Evolutionary conservation across 2,329 filamentous ascomycete genomes (phyloP).

Genomic region (Westerdykella sp.): DNA sequence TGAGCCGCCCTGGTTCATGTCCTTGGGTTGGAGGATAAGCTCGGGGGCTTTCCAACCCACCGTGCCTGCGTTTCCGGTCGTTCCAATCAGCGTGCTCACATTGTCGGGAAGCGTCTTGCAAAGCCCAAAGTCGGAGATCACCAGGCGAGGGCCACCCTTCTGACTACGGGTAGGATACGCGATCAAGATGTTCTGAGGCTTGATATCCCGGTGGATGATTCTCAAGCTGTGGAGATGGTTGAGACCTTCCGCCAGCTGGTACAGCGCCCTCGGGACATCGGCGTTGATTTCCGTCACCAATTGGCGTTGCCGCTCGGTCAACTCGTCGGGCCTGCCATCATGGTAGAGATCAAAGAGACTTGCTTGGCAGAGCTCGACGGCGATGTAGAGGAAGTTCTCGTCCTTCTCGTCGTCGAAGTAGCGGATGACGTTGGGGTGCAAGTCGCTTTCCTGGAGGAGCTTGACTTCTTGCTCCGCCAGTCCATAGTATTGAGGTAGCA

Average conservation of each 20-base stretch:
- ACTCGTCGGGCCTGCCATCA: slow-evolving; percentile 44
- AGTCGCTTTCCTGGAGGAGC: slow-evolving; percentile 83
- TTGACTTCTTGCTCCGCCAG: slow-evolving; percentile 92
- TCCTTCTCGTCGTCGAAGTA: slow-evolving; percentile 91
- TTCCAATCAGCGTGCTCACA: slow-evolving; percentile 90
- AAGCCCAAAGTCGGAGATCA: slow-evolving; percentile 95
- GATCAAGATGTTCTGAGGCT: slow-evolving; percentile 95
- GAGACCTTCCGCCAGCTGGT: slow-evolving; percentile 85
- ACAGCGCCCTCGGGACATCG: slow-evolving; percentile 72
- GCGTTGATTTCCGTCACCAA: slow-evolving; percentile 66
- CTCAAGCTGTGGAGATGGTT: slow-evolving; percentile 83
- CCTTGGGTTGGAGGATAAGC: slow-evolving; percentile 59
- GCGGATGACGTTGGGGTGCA: slow-evolving; percentile 93
- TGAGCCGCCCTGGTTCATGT: slow-evolving; percentile 37
- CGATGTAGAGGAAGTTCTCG: slow-evolving; percentile 90
- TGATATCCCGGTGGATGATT: slow-evolving; percentile 94
- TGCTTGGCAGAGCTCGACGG: slow-evolving; percentile 86
- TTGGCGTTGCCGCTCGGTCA: slow-evolving; percentile 56
- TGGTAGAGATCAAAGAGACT: slow-evolving; percentile 89
- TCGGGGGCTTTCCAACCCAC: slow-evolving; percentile 96
- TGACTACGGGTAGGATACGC: slow-evolving; percentile 61
- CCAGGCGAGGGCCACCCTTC: slow-evolving; percentile 66
- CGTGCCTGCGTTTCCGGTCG: slow-evolving; percentile 89
- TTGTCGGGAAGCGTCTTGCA: slow-evolving; percentile 96
- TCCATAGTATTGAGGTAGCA: slow-evolving; percentile 93